These are phyloP conservation scores for Annulohypoxylon truncatum DNA, from an alignment of 2,329 filamentous ascomycete species.

Conservation along the genomic window DNA sequence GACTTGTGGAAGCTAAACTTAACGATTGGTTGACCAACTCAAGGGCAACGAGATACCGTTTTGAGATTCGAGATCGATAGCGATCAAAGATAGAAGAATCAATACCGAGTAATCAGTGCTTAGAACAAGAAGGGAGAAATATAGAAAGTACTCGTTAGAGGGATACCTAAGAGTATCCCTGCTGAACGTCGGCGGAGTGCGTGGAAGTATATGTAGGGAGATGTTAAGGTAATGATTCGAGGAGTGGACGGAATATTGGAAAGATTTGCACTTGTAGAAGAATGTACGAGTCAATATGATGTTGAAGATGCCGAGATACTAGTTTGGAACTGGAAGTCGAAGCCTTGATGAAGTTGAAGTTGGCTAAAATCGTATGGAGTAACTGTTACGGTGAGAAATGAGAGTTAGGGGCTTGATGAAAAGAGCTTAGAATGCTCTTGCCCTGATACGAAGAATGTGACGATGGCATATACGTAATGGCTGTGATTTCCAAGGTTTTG, in stretches of 20 bases:
- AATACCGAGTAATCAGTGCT: slow-evolving; percentile 26
- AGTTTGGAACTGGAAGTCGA: slow-evolving; percentile 24
- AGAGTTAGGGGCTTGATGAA: not conserved
- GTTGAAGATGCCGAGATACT: not conserved
- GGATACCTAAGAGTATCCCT: slow-evolving; percentile 12
- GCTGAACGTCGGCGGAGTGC: not conserved
- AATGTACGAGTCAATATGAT: slow-evolving; percentile 20
- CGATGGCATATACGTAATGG: not conserved
- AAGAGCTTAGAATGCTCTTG: not conserved
- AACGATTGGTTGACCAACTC: not conserved
- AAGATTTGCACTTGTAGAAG: slow-evolving; percentile 13
- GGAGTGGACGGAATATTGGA: slow-evolving; percentile 9
- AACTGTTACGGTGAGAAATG: not conserved
- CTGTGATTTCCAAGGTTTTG: not conserved
- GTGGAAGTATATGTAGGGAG: slow-evolving; percentile 27
- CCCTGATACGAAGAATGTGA: not conserved
- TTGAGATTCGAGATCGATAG: not conserved
- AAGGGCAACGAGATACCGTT: not conserved
- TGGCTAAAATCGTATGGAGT: not conserved
- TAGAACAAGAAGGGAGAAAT: not conserved
- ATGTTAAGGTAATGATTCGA: slow-evolving; percentile 17
- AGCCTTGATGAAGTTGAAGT: slow-evolving; percentile 9
- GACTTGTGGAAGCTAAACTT: not conserved
- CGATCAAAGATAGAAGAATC: not conserved
- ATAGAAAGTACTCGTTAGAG: slow-evolving; percentile 11